Conservation (phyloP, 192 early-diverging fungal species). For the Coemansia sp. region DNA sequence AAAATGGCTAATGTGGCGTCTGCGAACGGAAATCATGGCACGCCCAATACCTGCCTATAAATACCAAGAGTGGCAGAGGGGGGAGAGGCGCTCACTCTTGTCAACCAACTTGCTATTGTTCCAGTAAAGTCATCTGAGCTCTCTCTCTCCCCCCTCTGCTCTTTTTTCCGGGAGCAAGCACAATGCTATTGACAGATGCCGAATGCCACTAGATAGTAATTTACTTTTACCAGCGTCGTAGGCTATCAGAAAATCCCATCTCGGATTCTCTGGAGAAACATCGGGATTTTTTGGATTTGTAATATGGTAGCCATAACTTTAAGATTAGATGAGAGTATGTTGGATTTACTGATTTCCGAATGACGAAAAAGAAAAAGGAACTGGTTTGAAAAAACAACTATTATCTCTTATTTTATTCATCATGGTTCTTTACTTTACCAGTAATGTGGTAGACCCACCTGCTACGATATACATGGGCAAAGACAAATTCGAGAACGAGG, state of each 20-base stretch:
- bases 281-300: too few species aligned
- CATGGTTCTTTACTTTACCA: conserved; percentile 78
- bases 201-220: neutral
- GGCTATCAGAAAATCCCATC: too few species aligned
- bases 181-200: conserved; percentile 4
- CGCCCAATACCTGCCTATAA: neutral
- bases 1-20: neutral
- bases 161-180: neutral
- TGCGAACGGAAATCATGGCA: neutral
- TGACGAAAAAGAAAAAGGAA: too few species aligned
- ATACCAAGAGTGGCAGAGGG: neutral
- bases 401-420: neutral
- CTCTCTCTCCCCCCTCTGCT: neutral
- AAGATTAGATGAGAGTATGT: neutral
- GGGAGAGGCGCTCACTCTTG: neutral
- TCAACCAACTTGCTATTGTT: neutral
- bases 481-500: conserved; percentile 98
- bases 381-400: too few species aligned
- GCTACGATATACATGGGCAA: conserved; percentile 95
- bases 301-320: neutral
- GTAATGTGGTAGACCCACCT: conserved; percentile 65
- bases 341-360: neutral
- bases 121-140: neutral
- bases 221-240: too few species aligned
- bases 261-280: too few species aligned